phyloP scores from a whole-genome alignment of 1,139 yeast genomes.

The Pichia sp. region DNA sequence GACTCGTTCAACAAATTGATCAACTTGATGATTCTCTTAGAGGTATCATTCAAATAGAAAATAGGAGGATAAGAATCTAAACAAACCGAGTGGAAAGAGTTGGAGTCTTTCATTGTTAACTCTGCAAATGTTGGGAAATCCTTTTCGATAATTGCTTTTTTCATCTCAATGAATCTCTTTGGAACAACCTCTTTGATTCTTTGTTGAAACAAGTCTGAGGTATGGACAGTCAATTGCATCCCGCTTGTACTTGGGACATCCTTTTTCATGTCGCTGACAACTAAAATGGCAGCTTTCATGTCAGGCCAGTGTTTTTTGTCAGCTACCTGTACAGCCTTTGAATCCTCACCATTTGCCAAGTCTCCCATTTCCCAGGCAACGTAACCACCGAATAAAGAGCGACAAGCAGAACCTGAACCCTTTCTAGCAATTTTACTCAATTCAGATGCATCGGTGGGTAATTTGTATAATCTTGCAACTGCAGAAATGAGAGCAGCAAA shows the following conservation, averaged over 20 bases:
- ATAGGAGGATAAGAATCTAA: slow-evolving; percentile 94
- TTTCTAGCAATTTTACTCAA: slow-evolving; percentile 91
- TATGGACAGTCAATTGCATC: slow-evolving; percentile 89
- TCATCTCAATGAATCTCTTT: slow-evolving; percentile 75
- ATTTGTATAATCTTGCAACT: slow-evolving; percentile 72
- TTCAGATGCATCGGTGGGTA: slow-evolving; percentile 79
- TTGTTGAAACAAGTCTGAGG: slow-evolving; percentile 79
- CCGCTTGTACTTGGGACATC: slow-evolving; percentile 94
- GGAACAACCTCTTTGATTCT: slow-evolving; percentile 84
- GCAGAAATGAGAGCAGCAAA: slow-evolving; percentile 93
- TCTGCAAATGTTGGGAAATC: slow-evolving; percentile 81
- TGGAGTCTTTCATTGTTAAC: slow-evolving; percentile 92
- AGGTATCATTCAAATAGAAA: slow-evolving; percentile 92
- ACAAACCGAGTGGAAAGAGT: slow-evolving; percentile 96
- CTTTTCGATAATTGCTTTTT: slow-evolving; percentile 59
- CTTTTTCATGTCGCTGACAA: slow-evolving; percentile 87
- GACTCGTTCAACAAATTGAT: slow-evolving; percentile 70
- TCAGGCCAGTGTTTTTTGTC: slow-evolving; percentile 84
- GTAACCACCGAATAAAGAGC: slow-evolving; percentile 94
- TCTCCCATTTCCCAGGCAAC: slow-evolving; percentile 99
- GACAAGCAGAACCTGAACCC: slow-evolving; percentile 97
- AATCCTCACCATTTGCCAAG: slow-evolving; percentile 70
- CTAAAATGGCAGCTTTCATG: slow-evolving; percentile 87
- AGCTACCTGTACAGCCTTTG: slow-evolving; percentile 89
- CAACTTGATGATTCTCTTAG: slow-evolving; percentile 78